Conservation (phyloP, 2,329 filamentous ascomycete species). For the Cryphonectria carpinicola region DNA sequence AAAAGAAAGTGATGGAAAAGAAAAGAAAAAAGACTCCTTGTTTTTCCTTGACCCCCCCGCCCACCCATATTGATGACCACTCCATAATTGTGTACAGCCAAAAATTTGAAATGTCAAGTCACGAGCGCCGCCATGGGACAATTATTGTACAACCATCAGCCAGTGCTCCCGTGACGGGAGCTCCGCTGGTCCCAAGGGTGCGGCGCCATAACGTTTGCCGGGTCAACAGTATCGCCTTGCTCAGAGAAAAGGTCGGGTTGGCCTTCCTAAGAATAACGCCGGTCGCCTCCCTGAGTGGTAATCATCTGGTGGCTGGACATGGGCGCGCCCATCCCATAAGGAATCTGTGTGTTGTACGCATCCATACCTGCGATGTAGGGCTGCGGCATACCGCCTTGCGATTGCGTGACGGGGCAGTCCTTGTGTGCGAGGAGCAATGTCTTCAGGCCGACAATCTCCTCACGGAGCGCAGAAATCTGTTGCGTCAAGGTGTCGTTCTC, state of each 20-base stretch:
- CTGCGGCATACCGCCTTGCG: slow-evolving; percentile 65
- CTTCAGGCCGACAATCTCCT: slow-evolving; percentile 95
- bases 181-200: background rate
- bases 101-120: slow-evolving; percentile 16
- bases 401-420: slow-evolving; percentile 90
- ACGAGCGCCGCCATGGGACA: slow-evolving; percentile 11
- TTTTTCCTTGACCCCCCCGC: slow-evolving; percentile 26
- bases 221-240: background rate
- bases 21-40: slow-evolving; percentile 19
- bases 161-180: background rate
- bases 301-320: slow-evolving; percentile 58
- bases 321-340: slow-evolving; percentile 60
- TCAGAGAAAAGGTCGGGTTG: background rate
- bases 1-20: background rate
- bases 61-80: slow-evolving; percentile 24
- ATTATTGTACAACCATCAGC: slow-evolving; percentile 20
- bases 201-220: background rate
- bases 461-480: slow-evolving; percentile 81
- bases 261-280: slow-evolving; percentile 58
- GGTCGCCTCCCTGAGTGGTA: slow-evolving; percentile 57
- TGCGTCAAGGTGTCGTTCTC: slow-evolving; percentile 88
- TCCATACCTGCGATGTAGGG: slow-evolving; percentile 58
- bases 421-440: slow-evolving; percentile 92
- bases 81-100: slow-evolving; percentile 28
- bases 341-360: slow-evolving; percentile 58